Base-by-base conservation (phyloP, 371 early-diverging fungal genomes). In the Mucor mucedo region DNA sequence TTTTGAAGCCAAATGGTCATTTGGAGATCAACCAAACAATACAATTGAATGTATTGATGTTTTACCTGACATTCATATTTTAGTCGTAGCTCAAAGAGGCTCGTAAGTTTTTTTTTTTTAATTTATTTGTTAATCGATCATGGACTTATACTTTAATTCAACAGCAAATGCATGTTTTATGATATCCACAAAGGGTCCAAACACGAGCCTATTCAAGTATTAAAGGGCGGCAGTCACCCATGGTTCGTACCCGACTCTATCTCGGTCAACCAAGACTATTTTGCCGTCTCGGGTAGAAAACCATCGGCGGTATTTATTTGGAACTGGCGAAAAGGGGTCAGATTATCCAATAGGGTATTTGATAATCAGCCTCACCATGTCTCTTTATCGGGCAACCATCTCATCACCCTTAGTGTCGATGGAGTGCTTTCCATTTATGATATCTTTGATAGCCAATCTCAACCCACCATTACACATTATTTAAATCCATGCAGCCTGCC, bases 261-360 rank as follows among this genome's bases (percentile, higher is more conserved):
- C 28, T 66, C 78, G 5, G 60, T 80, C 27, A 68, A 64, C 42
- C 72, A 71, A 48, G 75, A 80, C 50, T 77, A 78, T 53, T 78
- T 80, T 73, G 81, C 73, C 16, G 61, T 80, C 1, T 64, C 73
- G 7, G 81, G 81, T 2, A 66, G 81, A 40, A 78, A 78, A 28
- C 81, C 81, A 13, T 80, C 81, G 1, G 78, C 73, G 39, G 71
- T 80, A 1, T 80, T 76, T 70, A 68, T 80, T n/a, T 80, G 81
- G 81, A 76, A 80, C 52, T 80, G 81, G 81, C 48, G 78, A 39
- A 80, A 80, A 66, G 81, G 81, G 6, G 73, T 78, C 2, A 66
- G 71, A 11, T 60, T 80, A 56, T 64, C 72, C 11, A 73, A 71
- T 50, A 73, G 70, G 70, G 81, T 76, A 49, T 73, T 79, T 54